phyloP scores from a whole-genome alignment of 73 alveolate genomes.

The Blepharisma stoltei region DNA sequence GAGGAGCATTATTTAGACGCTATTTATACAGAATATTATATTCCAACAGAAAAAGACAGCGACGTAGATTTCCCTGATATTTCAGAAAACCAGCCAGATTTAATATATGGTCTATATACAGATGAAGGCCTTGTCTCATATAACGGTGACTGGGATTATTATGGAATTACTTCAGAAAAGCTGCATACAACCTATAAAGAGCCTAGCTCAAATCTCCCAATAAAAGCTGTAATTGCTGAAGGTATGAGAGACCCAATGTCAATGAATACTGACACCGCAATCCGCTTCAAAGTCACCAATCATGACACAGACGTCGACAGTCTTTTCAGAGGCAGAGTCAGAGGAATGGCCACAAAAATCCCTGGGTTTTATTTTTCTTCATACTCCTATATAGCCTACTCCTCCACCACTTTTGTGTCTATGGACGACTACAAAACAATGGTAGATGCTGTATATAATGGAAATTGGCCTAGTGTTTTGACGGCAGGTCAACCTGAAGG shows the following conservation, averaged over 20 bases:
- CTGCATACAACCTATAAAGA: not conserved
- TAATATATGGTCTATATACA: constrained; percentile 15
- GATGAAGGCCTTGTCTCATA: not conserved
- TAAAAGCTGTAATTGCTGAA: constrained; percentile 66
- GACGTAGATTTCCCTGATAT: not conserved
- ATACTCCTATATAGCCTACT: constrained; percentile 51
- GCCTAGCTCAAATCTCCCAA: constrained; percentile 21
- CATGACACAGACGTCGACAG: constrained; percentile 8
- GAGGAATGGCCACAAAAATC: constrained; percentile 59
- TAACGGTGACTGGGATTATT: not conserved
- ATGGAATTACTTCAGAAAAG: not conserved
- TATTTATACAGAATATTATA: not conserved
- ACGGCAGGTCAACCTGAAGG: constrained; percentile 8
- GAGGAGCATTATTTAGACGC: constrained; percentile 12
- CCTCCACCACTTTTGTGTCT: constrained; percentile 2
- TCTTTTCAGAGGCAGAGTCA: constrained; percentile 40
- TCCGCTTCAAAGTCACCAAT: constrained; percentile 27
- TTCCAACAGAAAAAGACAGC: constrained; percentile 34
- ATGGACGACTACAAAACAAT: not conserved
- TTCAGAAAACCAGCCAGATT: not conserved
- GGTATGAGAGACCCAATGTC: constrained; percentile 63
- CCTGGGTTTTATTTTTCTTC: constrained; percentile 63
- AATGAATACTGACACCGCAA: constrained; percentile 57
- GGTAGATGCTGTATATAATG: not conserved
- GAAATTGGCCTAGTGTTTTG: not conserved